These are phyloP conservation scores for Melanogaster broomeanus DNA, from an alignment of 768 basidiomycete genomes.

Conservation along the genomic window DNA sequence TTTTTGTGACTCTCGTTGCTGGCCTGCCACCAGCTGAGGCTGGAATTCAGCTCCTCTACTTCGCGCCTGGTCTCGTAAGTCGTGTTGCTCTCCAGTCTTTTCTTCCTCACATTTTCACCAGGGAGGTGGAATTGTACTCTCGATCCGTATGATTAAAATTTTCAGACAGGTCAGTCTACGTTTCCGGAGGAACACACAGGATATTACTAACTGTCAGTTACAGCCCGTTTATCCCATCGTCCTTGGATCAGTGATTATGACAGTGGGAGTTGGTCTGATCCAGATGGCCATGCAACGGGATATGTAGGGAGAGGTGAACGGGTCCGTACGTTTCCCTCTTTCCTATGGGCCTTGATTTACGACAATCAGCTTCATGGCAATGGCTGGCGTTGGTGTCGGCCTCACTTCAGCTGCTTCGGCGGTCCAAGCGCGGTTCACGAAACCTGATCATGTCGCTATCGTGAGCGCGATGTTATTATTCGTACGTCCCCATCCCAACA, in stretches of 20 bases:
- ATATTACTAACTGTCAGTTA: not conserved
- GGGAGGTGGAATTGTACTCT: slow-evolving; percentile 41
- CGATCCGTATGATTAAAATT: slow-evolving; percentile 36
- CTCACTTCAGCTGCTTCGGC: slow-evolving; percentile 38
- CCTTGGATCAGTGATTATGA: slow-evolving; percentile 37
- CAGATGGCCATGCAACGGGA: slow-evolving; percentile 42
- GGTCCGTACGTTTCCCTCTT: slow-evolving; percentile 22
- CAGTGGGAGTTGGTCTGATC: slow-evolving; percentile 45
- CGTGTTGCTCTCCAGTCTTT: slow-evolving; percentile 8
- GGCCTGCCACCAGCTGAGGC: slow-evolving; percentile 40
- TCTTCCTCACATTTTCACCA: slow-evolving; percentile 6
- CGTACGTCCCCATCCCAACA: slow-evolving; percentile 31
- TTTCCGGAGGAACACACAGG: not conserved
- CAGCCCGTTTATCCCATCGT: slow-evolving; percentile 46
- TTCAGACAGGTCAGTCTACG: slow-evolving; percentile 36
- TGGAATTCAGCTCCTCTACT: slow-evolving; percentile 52
- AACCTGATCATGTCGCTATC: slow-evolving; percentile 43
- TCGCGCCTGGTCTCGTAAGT: slow-evolving; percentile 50
- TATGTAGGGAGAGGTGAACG: slow-evolving; percentile 35
- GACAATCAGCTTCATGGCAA: slow-evolving; percentile 40
- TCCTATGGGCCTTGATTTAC: no score
- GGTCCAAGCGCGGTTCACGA: slow-evolving; percentile 49
- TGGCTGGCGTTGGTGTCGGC: slow-evolving; percentile 47
- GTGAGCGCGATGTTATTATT: slow-evolving; percentile 47
- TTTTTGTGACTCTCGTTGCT: slow-evolving; percentile 51